Conservation (phyloP, 2,329 filamentous ascomycete genomes). For the Talaromyces sp. region DNA sequence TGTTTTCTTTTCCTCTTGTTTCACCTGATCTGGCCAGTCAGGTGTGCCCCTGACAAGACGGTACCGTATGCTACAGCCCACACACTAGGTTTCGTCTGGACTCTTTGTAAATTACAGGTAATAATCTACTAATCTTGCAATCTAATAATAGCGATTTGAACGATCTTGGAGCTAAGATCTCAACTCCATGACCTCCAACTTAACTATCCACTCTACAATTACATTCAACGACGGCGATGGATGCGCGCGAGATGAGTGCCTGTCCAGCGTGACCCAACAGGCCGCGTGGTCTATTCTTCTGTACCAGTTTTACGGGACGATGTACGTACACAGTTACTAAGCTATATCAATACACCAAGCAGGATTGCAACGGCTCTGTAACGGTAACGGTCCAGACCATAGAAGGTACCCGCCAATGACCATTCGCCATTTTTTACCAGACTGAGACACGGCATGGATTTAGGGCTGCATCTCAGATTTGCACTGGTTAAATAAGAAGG, state of each 20-base stretch:
- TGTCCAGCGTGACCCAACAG: not conserved
- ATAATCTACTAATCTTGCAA: not conserved
- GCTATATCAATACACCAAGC: too few relatives aligned
- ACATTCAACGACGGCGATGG: not conserved
- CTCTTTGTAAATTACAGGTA: not conserved
- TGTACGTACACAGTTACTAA: too few relatives aligned
- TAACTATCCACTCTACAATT: not conserved
- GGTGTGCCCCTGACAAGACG: not conserved
- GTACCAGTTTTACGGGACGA: too few relatives aligned
- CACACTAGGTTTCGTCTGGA: too few relatives aligned
- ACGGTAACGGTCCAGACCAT: constrained; percentile 1
- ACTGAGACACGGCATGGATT: constrained; percentile 3
- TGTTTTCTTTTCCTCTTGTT: constrained; percentile 2
- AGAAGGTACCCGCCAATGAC: not conserved
- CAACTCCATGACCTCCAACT: not conserved
- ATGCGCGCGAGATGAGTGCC: too few relatives aligned
- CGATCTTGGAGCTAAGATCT: not conserved
- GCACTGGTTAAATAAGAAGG: not conserved
- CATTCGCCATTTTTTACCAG: not conserved
- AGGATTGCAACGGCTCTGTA: too few relatives aligned
- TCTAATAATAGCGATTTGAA: not conserved
- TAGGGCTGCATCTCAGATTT: not conserved
- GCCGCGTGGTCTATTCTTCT: not conserved
- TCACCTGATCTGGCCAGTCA: constrained; percentile 5
- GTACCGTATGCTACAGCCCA: not conserved